Evolutionary conservation across 306 rosid genomes (phyloP).

Genomic region (Canavalia gladiata): DNA sequence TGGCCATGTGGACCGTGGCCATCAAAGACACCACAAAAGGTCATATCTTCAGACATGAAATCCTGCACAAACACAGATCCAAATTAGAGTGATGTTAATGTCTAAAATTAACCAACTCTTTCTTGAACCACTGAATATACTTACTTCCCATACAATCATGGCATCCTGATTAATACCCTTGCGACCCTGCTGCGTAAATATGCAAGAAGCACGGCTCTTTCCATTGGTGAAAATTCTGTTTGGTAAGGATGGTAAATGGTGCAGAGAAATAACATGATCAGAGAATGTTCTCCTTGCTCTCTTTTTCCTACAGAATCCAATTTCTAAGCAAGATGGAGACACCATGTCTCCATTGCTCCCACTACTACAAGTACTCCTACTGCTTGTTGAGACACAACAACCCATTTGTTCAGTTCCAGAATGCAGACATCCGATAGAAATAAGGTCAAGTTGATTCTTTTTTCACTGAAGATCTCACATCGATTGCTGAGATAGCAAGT

Average conservation of each 20-base stretch:
- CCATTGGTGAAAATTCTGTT: conserved; percentile 84
- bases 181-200: conserved; percentile 98
- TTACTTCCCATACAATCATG: conserved; percentile 99
- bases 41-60: conserved; percentile 85
- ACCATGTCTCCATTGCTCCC: conserved; percentile 76
- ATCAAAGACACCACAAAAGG: conserved; percentile 93
- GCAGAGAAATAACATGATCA: conserved; percentile 69
- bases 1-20: conserved; percentile 99
- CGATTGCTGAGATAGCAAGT: conserved; percentile 52
- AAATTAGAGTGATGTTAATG: conserved; percentile 30
- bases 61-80: conserved; percentile 66
- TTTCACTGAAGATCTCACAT: conserved; percentile 63
- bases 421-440: conserved; percentile 57
- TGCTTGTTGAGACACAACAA: conserved; percentile 87
- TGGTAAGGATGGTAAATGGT: conserved; percentile 75
- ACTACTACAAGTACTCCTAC: conserved; percentile 79
- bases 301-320: conserved; percentile 61
- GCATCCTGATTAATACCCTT: conserved; percentile 99
- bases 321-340: conserved; percentile 68
- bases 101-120: conserved; percentile 33
- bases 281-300: conserved; percentile 80
- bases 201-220: conserved; percentile 81
- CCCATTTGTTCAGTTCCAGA: conserved; percentile 82
- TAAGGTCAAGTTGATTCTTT: conserved; percentile 51
- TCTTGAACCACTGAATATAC: conserved; percentile 48